Evolutionary conservation across 768 basidiomycete genomes (phyloP).

Genomic region (Holtermannia corniformis): DNA sequence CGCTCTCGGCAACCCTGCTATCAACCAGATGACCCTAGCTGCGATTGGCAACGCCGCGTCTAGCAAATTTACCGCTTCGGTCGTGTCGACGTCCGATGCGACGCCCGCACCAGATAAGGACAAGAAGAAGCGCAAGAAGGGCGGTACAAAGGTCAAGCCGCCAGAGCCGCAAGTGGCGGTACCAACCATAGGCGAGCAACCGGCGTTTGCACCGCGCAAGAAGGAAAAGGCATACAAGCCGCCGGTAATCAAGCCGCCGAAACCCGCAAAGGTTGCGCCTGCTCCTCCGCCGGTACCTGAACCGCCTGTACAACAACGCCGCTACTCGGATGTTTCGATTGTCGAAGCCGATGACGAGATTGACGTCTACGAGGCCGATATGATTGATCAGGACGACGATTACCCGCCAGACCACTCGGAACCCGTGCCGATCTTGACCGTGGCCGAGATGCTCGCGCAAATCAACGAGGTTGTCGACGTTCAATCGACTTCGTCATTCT

Average conservation of each 20-base stretch:
- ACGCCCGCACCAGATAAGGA: background rate
- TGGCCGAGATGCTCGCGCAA: background rate
- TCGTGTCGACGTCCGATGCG: background rate
- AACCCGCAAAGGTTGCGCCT: background rate
- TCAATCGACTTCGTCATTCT: background rate
- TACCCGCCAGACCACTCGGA: background rate
- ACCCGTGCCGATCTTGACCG: background rate
- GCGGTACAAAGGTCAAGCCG: background rate
- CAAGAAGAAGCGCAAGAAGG: slow-evolving; percentile 1
- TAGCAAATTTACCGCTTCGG: no score
- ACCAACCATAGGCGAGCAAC: slow-evolving; percentile 1
- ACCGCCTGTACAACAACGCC: background rate
- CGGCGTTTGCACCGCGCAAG: slow-evolving; percentile 2
- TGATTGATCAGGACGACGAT: background rate
- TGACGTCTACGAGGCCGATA: background rate
- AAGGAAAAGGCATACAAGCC: slow-evolving; percentile 5
- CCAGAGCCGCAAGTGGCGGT: background rate
- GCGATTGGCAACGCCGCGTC: background rate
- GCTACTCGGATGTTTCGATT: background rate
- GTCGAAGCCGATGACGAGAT: background rate
- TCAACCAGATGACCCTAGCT: background rate
- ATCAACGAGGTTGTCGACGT: background rate
- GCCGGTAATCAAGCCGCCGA: slow-evolving; percentile 1
- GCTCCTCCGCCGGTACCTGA: background rate
- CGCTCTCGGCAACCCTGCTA: background rate